Percentiles rank a stretch among this genome's conserved stretches.
These are phyloP conservation scores for Lomentospora prolificans DNA, from an alignment of 2,329 filamentous ascomycete genomes.

Conservation along the genomic window DNA sequence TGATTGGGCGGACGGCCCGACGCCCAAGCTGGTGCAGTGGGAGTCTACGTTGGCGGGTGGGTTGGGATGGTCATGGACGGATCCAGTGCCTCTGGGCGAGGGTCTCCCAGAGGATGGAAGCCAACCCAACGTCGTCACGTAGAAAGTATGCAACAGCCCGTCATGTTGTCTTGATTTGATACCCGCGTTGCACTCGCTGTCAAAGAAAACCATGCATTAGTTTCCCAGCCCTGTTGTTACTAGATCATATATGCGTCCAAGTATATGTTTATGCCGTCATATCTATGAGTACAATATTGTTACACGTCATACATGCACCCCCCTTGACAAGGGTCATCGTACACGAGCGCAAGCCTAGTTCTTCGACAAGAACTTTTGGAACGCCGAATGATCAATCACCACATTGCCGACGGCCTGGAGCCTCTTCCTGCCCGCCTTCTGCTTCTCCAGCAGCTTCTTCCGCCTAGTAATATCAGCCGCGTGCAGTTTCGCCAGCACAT, in stretches of 20 bases:
- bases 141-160: neutral
- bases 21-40: slow-evolving; percentile 33
- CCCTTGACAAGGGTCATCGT: too few relatives aligned
- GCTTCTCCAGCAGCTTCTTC: slow-evolving; percentile 85
- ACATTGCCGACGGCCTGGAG: slow-evolving; percentile 80
- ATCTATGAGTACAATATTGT: slow-evolving; percentile 9
- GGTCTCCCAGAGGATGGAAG: slow-evolving; percentile 25
- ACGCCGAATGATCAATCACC: slow-evolving; percentile 90
- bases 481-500: slow-evolving; percentile 87
- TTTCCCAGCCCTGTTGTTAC: too few relatives aligned
- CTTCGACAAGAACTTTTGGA: slow-evolving; percentile 87
- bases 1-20: slow-evolving; percentile 16
- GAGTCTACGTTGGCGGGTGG: slow-evolving; percentile 26
- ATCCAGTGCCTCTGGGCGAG: slow-evolving; percentile 27
- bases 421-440: slow-evolving; percentile 90
- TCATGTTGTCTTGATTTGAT: too few relatives aligned
- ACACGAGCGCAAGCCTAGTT: too few relatives aligned
- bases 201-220: neutral
- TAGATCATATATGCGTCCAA: too few relatives aligned
- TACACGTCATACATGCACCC: slow-evolving; percentile 1
- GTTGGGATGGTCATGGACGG: slow-evolving; percentile 23
- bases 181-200: neutral
- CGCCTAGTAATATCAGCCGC: slow-evolving; percentile 77
- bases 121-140: neutral
- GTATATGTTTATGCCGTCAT: neutral